Evolutionary conservation across 2,329 filamentous ascomycete genomes (phyloP), one percentile per base, ranked within the genome.

Genomic region (Sporothrix curviconia): DNA sequence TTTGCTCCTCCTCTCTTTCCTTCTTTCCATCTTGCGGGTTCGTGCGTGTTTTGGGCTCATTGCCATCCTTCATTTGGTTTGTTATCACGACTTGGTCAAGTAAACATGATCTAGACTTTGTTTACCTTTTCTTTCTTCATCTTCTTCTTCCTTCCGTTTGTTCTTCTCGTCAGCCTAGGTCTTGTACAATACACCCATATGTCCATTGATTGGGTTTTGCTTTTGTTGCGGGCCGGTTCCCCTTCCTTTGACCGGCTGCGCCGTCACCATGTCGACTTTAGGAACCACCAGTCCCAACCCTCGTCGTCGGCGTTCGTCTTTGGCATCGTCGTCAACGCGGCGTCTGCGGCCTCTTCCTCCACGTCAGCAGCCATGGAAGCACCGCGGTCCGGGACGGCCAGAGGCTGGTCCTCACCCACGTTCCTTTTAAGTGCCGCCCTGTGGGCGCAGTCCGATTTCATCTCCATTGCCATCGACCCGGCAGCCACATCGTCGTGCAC

Each of bases 371-470:
- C 63, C 72, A 79, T 72, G 72, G 75, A 66, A 73, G 73, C 59
- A 69, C 75, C 40, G 68, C 81, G 59, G 74, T 80, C 66, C 75
- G 77, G 69, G 78, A 83, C 71, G 78, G 79, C 72, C 75, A 77
- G 79, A 83, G 81, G 80, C 81, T 84, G 80, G 80, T 76, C 79
- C 80, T 84, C 79, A 70, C 77, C n/a, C 65, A 68, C 72, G 62
- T 83, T 82, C 67, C 74, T 83, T 65, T 60, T 74, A 25, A 72
- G 75, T 58, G 72, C 78, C 30, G 74, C 75, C 62, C 70, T 80
- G 50, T 84, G 81, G 81, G 79, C 79, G 47, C 69, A 78, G 40
- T 66, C 74, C 60, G 75, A 75, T 57, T 83, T 84, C 61, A 68
- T 78, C 56, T 69, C 78, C 28, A 76, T 77, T 24, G 65, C 80